Percentiles rank a stretch among this genome's conserved stretches.
Evolutionary conservation across 495 filamentous ascomycete species (phyloP).

Genomic region (Chlorociboria aeruginascens): DNA sequence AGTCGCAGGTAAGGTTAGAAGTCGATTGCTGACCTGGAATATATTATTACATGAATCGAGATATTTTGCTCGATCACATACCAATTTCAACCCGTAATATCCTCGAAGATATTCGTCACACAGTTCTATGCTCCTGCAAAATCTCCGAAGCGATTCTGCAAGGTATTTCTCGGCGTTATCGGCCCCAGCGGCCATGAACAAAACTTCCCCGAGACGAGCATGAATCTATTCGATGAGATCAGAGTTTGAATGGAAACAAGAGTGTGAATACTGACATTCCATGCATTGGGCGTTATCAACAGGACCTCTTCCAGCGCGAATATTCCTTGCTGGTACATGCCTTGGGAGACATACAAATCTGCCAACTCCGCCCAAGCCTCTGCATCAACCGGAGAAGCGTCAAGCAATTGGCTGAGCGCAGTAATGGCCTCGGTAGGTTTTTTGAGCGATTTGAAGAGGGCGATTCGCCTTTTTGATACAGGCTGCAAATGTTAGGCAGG

Average conservation of each 20-base stretch:
- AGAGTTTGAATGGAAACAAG: not conserved
- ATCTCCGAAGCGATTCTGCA: constrained; percentile 64
- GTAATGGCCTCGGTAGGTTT: constrained; percentile 59
- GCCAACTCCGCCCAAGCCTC: constrained; percentile 92
- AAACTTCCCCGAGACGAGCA: constrained; percentile 73
- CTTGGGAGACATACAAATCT: constrained; percentile 69
- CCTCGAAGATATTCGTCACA: constrained; percentile 88
- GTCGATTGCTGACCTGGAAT: constrained; percentile 16
- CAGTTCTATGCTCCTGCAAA: constrained; percentile 82
- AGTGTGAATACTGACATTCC: constrained; percentile 57
- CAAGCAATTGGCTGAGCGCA: constrained; percentile 60
- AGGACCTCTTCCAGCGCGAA: constrained; percentile 87
- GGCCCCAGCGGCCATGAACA: constrained; percentile 53
- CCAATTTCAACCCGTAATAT: constrained; percentile 80
- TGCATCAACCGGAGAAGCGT: constrained; percentile 77
- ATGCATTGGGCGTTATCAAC: constrained; percentile 80
- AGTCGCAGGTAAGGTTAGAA: constrained; percentile 6
- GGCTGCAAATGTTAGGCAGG: constrained; percentile 38
- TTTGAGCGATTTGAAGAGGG: constrained; percentile 62
- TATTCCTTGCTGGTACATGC: constrained; percentile 67
- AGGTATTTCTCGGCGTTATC: constrained; percentile 37
- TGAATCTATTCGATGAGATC: constrained; percentile 42
- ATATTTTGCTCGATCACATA: constrained; percentile 21
- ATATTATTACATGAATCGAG: constrained; percentile 6
- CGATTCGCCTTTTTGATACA: constrained; percentile 74